A percentile compares a stretch with the other conserved stretches of the same genome.
These are phyloP conservation scores for Pinus albicaulis DNA, from an alignment of 75 land plant species.

Conservation along the genomic window DNA sequence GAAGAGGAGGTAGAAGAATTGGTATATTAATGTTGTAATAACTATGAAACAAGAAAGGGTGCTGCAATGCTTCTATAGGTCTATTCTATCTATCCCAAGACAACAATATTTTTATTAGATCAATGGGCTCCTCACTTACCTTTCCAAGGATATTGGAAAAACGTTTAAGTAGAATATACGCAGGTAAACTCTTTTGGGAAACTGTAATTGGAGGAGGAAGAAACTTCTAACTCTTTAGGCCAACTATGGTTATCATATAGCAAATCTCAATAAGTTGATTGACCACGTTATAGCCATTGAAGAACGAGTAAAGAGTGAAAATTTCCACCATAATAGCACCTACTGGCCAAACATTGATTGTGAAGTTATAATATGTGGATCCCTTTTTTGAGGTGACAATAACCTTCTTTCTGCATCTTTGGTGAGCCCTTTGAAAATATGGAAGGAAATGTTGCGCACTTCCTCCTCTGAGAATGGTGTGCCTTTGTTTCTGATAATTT, in stretches of 20 bases:
- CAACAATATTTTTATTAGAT: too few species aligned
- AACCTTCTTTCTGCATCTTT: slow-evolving; percentile 29
- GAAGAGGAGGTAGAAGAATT: too few species aligned
- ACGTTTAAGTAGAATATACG: too few species aligned
- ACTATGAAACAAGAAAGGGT: too few species aligned
- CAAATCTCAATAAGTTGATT: not conserved
- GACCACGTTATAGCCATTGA: not conserved
- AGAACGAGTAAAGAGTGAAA: not conserved
- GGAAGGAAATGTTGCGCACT: slow-evolving; percentile 26
- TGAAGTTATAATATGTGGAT: slow-evolving; percentile 13
- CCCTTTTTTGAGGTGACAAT: slow-evolving; percentile 40
- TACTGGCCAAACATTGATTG: slow-evolving; percentile 43
- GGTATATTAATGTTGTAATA: too few species aligned
- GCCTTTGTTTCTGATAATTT: not conserved
- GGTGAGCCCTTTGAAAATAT: slow-evolving; percentile 35
- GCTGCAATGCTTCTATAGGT: too few species aligned
- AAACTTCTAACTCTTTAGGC: not conserved
- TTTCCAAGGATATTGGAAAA: too few species aligned
- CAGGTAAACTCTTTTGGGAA: not conserved
- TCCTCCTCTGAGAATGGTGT: not conserved
- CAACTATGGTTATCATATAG: not conserved
- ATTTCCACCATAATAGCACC: slow-evolving; percentile 5
- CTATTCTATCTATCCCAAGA: too few species aligned
- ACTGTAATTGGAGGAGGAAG: not conserved
- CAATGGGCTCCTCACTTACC: too few species aligned